These are phyloP conservation scores for Alectoria sarmentosa DNA, from an alignment of 495 filamentous ascomycete species.

Conservation along the genomic window DNA sequence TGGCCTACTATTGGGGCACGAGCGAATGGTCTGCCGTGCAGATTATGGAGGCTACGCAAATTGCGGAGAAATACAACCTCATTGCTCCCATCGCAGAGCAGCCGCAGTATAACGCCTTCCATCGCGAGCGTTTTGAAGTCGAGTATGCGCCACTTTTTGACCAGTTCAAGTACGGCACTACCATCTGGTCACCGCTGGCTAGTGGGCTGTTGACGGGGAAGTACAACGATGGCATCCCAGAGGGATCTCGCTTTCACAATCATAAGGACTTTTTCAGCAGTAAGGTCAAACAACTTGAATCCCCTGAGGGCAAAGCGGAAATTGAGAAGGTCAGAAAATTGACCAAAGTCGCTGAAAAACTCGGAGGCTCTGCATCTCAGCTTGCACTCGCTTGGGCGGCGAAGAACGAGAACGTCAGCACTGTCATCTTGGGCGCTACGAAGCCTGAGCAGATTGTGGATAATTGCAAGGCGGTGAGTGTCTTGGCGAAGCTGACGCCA, in stretches of 20 bases:
- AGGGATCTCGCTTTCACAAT: constrained; percentile 37
- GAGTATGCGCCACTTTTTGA: constrained; percentile 64
- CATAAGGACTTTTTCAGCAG: constrained; percentile 35
- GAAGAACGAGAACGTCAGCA: constrained; percentile 66
- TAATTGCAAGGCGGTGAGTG: constrained; percentile 55
- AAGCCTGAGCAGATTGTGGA: constrained; percentile 65
- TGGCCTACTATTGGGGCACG: constrained; percentile 83
- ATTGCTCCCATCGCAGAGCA: constrained; percentile 80
- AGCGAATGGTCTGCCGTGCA: constrained; percentile 80
- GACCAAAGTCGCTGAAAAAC: constrained; percentile 51
- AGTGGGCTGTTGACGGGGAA: constrained; percentile 73
- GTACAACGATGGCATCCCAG: constrained; percentile 56
- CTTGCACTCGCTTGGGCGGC: constrained; percentile 75
- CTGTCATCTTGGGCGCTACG: constrained; percentile 72
- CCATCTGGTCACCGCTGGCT: constrained; percentile 65
- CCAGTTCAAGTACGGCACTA: constrained; percentile 60
- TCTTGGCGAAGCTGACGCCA: constrained; percentile 46
- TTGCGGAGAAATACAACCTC: constrained; percentile 67
- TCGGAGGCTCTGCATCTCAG: constrained; percentile 57
- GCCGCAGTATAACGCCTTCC: constrained; percentile 75
- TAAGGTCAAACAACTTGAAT: constrained; percentile 28
- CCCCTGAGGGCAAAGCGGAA: constrained; percentile 26
- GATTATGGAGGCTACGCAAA: constrained; percentile 66
- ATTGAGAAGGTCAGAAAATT: constrained; percentile 29
- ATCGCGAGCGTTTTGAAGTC: constrained; percentile 63